Percentiles rank a stretch among this genome's conserved stretches.
Conservation (phyloP, 768 basidiomycete genomes). For the Dendrothele bispora region DNA sequence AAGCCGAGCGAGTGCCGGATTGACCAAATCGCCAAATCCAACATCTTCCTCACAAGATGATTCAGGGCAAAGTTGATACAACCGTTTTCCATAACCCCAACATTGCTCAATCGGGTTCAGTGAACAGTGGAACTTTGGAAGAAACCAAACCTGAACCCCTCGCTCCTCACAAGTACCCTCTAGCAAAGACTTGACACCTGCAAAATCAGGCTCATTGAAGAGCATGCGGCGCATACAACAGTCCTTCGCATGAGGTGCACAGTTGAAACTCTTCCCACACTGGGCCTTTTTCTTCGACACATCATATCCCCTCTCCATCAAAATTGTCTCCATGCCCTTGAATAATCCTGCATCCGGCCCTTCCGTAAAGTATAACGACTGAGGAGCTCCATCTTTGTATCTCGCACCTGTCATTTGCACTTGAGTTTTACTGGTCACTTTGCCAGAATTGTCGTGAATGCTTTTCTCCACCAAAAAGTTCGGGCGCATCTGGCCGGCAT, state of each 20-base stretch:
- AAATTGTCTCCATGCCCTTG: conserved; percentile 26
- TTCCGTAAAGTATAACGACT: background rate
- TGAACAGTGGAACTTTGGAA: conserved; percentile 29
- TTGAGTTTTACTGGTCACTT: background rate
- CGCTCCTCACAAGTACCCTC: conserved; percentile 22
- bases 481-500: background rate
- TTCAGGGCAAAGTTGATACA: conserved; percentile 16
- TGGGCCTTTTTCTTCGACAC: conserved; percentile 13
- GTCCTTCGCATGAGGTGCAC: conserved; percentile 5
- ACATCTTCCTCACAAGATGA: conserved; percentile 24
- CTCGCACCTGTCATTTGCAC: background rate
- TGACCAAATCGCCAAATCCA: too few relatives aligned
- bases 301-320: conserved; percentile 16
- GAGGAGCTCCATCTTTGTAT: background rate
- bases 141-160: conserved; percentile 23
- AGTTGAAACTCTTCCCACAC: conserved; percentile 14
- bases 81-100: conserved; percentile 21
- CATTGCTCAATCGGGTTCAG: conserved; percentile 26
- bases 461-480: too few relatives aligned
- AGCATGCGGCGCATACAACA: conserved; percentile 38
- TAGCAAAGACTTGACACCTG: conserved; percentile 28
- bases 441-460: background rate
- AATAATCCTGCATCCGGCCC: background rate
- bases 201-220: conserved; percentile 43
- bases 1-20: too few relatives aligned